Conservation (phyloP, 2,329 filamentous ascomycete species). For the Colletotrichum musicola region DNA sequence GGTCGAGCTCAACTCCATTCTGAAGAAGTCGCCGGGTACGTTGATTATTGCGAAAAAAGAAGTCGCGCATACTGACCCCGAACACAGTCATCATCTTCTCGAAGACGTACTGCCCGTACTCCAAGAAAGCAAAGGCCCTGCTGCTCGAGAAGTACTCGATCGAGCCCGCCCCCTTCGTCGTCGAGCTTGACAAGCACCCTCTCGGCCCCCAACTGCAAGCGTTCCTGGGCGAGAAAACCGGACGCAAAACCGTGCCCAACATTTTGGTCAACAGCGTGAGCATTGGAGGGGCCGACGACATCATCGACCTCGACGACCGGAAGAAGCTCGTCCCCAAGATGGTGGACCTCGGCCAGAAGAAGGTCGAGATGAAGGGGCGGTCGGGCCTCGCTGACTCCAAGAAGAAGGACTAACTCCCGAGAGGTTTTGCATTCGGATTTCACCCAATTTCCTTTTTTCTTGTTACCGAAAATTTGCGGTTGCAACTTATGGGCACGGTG, state of each 20-base stretch:
- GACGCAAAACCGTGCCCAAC: slow-evolving; percentile 90
- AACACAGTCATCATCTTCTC: slow-evolving; percentile 90
- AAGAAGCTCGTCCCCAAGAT: slow-evolving; percentile 79
- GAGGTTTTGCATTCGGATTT: slow-evolving; percentile 9
- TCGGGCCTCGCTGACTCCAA: slow-evolving; percentile 43
- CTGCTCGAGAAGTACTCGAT: slow-evolving; percentile 89
- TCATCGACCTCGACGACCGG: slow-evolving; percentile 76
- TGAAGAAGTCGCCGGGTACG: slow-evolving; percentile 88
- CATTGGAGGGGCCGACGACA: slow-evolving; percentile 91
- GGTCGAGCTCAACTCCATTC: slow-evolving; percentile 78
- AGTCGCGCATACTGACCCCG: slow-evolving; percentile 26
- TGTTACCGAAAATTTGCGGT: not conserved
- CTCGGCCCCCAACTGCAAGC: slow-evolving; percentile 81
- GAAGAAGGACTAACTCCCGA: slow-evolving; percentile 28
- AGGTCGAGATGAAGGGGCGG: slow-evolving; percentile 65
- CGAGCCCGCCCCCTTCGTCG: slow-evolving; percentile 83
- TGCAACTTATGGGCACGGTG: slow-evolving; percentile 18
- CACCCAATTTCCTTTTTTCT: not conserved
- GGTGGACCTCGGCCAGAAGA: slow-evolving; percentile 78
- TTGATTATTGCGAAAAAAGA: slow-evolving; percentile 1
- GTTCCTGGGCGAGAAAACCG: slow-evolving; percentile 78
- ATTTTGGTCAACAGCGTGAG: slow-evolving; percentile 88
- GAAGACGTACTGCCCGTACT: slow-evolving; percentile 92
- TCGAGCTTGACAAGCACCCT: slow-evolving; percentile 88
- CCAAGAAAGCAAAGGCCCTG: slow-evolving; percentile 85